phyloP scores from a whole-genome alignment of 352 stramenopile genomes.

The Achlya hypogyna region DNA sequence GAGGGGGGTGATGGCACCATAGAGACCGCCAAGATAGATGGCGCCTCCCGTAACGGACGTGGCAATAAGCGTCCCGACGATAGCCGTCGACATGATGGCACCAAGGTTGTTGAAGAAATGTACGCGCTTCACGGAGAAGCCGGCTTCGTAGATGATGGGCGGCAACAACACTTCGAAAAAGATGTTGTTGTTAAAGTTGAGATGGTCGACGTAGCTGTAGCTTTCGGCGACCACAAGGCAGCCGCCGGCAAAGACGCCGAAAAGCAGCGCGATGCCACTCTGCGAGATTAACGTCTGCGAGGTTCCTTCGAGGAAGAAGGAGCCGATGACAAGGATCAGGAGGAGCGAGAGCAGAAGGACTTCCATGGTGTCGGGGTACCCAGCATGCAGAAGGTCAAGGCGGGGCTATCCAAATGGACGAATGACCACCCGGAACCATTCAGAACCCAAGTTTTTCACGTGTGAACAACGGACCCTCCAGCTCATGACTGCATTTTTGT shows the following conservation, averaged over 20 bases:
- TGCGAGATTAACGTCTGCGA: slow-evolving; percentile 80
- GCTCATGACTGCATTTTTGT: background rate
- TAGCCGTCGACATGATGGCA: slow-evolving; percentile 76
- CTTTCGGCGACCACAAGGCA: slow-evolving; percentile 58
- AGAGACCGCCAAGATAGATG: slow-evolving; percentile 53
- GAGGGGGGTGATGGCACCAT: slow-evolving; percentile 54
- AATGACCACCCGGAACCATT: background rate
- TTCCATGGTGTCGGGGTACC: slow-evolving; percentile 39
- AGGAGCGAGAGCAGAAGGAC: slow-evolving; percentile 79
- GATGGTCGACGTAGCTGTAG: slow-evolving; percentile 26
- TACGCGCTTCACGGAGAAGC: slow-evolving; percentile 77
- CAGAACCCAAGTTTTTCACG: background rate
- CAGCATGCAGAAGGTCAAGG: slow-evolving; percentile 1
- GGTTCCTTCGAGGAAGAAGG: slow-evolving; percentile 78
- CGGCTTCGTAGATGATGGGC: slow-evolving; percentile 81
- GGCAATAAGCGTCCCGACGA: slow-evolving; percentile 68
- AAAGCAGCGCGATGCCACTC: slow-evolving; percentile 75
- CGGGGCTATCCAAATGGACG: background rate
- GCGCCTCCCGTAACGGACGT: slow-evolving; percentile 66
- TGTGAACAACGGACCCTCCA: background rate
- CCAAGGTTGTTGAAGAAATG: slow-evolving; percentile 82
- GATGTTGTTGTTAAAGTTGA: slow-evolving; percentile 82
- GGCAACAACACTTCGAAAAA: slow-evolving; percentile 82
- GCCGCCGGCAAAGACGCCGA: slow-evolving; percentile 61
- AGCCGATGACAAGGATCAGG: slow-evolving; percentile 82